phyloP scores from a whole-genome alignment of 1,284 basidiomycete species.

The Melampsora larici-populina region DNA sequence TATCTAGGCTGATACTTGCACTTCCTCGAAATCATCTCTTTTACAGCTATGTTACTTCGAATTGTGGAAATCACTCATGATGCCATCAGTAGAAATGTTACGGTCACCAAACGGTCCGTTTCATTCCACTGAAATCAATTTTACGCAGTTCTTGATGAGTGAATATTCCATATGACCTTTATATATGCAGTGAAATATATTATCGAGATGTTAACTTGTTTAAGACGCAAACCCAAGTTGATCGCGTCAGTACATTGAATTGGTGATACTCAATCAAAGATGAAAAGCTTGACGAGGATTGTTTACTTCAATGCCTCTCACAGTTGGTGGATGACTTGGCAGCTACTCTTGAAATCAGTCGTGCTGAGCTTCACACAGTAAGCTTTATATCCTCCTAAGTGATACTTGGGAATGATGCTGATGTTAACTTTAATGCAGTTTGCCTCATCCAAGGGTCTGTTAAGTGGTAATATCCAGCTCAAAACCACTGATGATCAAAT shows the following conservation, averaged over 20 bases:
- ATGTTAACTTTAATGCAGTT: slow-evolving; percentile 58
- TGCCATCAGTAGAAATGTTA: slow-evolving; percentile 18
- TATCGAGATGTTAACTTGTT: slow-evolving; percentile 37
- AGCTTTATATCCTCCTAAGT: slow-evolving; percentile 46
- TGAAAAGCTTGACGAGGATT: not conserved
- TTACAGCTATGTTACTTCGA: slow-evolving; percentile 5
- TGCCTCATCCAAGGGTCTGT: slow-evolving; percentile 78
- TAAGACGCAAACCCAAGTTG: slow-evolving; percentile 20
- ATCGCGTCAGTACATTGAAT: slow-evolving; percentile 57
- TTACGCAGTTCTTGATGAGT: not conserved
- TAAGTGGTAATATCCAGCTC: slow-evolving; percentile 67
- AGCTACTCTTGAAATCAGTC: slow-evolving; percentile 68
- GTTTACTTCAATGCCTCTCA: not conserved
- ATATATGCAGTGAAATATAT: slow-evolving; percentile 19
- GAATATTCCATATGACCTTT: not conserved
- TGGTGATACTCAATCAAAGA: slow-evolving; percentile 42
- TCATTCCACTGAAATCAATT: not conserved
- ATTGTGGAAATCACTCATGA: slow-evolving; percentile 28
- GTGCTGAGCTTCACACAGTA: slow-evolving; percentile 76
- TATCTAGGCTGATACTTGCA: not conserved
- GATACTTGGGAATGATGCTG: not conserved
- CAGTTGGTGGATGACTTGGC: slow-evolving; percentile 84
- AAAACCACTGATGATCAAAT: slow-evolving; percentile 61
- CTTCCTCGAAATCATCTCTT: not conserved
- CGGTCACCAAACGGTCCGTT: slow-evolving; percentile 31